phyloP scores from a whole-genome alignment of 1,284 basidiomycete genomes.

The Peniophora sp. region DNA sequence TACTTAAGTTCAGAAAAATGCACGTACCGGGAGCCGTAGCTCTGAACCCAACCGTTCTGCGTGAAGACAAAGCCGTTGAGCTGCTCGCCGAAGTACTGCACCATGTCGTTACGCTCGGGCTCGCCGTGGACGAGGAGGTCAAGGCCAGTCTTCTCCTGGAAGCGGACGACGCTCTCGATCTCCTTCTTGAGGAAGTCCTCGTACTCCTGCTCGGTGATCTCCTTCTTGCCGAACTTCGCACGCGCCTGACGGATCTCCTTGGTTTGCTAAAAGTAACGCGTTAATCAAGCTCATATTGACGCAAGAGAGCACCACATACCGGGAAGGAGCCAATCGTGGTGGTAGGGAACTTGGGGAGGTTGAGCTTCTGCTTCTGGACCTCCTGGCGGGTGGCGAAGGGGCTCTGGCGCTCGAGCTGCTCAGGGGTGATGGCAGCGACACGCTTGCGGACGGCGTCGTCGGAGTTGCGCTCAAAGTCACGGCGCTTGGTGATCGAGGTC shows the following conservation, averaged over 20 bases:
- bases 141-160: conserved; percentile 95
- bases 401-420: conserved; percentile 86
- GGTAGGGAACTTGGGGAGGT: conserved; percentile 96
- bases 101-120: conserved; percentile 99
- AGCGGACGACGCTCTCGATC: conserved; percentile 88
- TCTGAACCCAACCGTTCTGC: conserved; percentile 99
- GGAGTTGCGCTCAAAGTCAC: conserved; percentile 92
- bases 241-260: conserved; percentile 98
- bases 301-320: conserved; percentile 29
- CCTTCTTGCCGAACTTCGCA: conserved; percentile 91
- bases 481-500: conserved; percentile 89
- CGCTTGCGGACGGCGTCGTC: conserved; percentile 96
- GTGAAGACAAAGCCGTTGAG: conserved; percentile 96
- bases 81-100: conserved; percentile 99
- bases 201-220: conserved; percentile 85
- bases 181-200: conserved; percentile 99
- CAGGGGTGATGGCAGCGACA: conserved; percentile 85
- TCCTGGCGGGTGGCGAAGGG: conserved; percentile 86
- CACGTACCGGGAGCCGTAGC: conserved; percentile 81
- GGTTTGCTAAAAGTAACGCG: conserved; percentile 64
- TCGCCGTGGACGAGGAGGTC: conserved; percentile 99
- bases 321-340: conserved; percentile 99
- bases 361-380: conserved; percentile 84
- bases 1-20: conserved; percentile 12
- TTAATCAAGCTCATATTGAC: conserved; percentile 3